These are phyloP conservation scores for Saksenaea oblongispora DNA, from an alignment of 371 early-diverging fungal species.

Conservation along the genomic window DNA sequence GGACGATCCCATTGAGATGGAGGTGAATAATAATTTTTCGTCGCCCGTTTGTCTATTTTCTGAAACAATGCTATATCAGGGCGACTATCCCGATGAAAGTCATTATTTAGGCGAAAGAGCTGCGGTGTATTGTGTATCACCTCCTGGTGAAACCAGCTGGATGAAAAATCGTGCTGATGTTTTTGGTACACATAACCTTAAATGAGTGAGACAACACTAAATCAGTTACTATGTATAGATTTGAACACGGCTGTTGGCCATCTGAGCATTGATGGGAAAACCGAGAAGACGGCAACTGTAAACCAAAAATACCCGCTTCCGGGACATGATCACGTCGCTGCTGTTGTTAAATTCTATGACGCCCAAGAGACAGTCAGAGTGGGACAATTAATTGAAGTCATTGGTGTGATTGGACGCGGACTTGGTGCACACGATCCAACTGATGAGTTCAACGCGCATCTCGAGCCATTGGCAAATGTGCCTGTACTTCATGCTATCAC, in stretches of 20 bases:
- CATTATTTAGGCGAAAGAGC: conserved; percentile 38
- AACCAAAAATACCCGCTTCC: conserved; percentile 58
- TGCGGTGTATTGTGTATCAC: conserved; percentile 60
- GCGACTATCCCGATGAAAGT: conserved; percentile 21
- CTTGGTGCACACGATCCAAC: conserved; percentile 1
- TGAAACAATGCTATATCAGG: background rate
- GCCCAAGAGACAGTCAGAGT: conserved; percentile 47
- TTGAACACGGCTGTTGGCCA: conserved; percentile 12
- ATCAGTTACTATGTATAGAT: conserved; percentile 2
- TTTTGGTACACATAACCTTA: background rate
- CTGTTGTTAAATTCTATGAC: conserved; percentile 56
- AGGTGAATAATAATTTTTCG: conserved; percentile 14
- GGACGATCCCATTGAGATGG: conserved; percentile 33
- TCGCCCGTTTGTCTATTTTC: background rate
- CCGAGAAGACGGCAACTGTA: conserved; percentile 2
- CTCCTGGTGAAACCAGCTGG: conserved; percentile 65
- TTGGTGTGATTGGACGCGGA: conserved; percentile 50
- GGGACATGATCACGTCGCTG: conserved; percentile 42
- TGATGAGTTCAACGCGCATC: conserved; percentile 23
- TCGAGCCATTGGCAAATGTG: conserved; percentile 17
- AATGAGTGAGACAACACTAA: background rate
- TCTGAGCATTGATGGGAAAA: conserved; percentile 17
- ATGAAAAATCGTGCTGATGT: conserved; percentile 18
- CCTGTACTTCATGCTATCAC: conserved; percentile 51
- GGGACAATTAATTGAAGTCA: conserved; percentile 59